These are phyloP conservation scores for Beta corolliflora DNA, from an alignment of 179 eudicot genomes.

Conservation along the genomic window DNA sequence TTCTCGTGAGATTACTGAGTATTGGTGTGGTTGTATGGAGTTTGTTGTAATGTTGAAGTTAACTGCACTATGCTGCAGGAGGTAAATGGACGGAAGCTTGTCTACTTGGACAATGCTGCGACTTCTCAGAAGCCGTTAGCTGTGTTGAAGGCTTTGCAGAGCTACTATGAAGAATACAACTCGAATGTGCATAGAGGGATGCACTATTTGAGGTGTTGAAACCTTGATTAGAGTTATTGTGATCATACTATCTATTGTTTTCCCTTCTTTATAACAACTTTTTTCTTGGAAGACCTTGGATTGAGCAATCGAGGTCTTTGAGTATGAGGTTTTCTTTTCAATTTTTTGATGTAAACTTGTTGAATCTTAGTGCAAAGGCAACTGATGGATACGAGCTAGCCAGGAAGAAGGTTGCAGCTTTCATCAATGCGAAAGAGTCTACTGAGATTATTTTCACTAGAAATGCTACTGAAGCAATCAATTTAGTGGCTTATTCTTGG, in stretches of 20 bases:
- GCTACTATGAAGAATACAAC: conserved; percentile 79
- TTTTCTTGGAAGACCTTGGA: background rate
- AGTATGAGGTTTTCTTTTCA: background rate
- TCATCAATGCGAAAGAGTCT: conserved; percentile 78
- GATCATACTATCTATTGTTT: background rate
- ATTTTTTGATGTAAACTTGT: background rate
- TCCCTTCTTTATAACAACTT: background rate
- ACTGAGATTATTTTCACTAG: conserved; percentile 85
- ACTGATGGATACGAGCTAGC: conserved; percentile 93
- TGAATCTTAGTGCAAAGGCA: conserved; percentile 72
- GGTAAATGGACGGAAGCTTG: conserved; percentile 79
- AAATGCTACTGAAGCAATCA: conserved; percentile 98
- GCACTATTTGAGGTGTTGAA: conserved; percentile 73
- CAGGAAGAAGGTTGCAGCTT: conserved; percentile 83
- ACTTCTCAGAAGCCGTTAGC: conserved; percentile 90
- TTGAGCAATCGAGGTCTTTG: background rate
- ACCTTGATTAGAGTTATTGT: conserved; percentile 1
- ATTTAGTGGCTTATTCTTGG: conserved; percentile 94
- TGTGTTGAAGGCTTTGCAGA: conserved; percentile 70
- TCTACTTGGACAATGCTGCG: conserved; percentile 94
- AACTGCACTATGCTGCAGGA: conserved; percentile 45
- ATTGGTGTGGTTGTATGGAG: background rate
- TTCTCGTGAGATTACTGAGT: background rate
- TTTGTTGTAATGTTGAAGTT: background rate
- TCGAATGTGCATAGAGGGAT: conserved; percentile 97